Percentiles rank a stretch among this genome's conserved stretches.
These are phyloP conservation scores for Mucor piriformis DNA, from an alignment of 371 early-diverging fungal genomes.

Conservation along the genomic window DNA sequence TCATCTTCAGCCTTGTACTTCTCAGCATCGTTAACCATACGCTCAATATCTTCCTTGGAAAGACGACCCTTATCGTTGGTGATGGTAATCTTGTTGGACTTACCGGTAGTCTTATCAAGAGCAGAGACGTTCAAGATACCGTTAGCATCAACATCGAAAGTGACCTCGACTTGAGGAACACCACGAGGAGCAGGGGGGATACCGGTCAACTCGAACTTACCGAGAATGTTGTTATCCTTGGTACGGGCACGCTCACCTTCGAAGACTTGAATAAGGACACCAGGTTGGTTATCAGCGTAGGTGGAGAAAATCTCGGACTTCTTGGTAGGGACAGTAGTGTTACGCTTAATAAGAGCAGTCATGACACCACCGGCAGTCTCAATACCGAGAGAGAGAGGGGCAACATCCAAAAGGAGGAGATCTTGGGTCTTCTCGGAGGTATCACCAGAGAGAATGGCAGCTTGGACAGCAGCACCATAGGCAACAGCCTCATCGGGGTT, in stretches of 20 bases:
- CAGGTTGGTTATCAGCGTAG: conserved; percentile 72
- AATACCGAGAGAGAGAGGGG: conserved; percentile 92
- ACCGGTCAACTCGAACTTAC: conserved; percentile 87
- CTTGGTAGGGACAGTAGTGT: conserved; percentile 91
- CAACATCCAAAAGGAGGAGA: conserved; percentile 87
- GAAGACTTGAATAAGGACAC: conserved; percentile 89
- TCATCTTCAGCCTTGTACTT: conserved; percentile 89
- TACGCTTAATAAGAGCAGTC: conserved; percentile 80
- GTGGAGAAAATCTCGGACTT: conserved; percentile 70
- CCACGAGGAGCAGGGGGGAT: conserved; percentile 92
- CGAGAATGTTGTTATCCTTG: conserved; percentile 93
- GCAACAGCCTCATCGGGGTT: conserved; percentile 98
- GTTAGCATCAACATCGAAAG: conserved; percentile 94
- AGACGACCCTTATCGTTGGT: conserved; percentile 93
- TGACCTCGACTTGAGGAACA: conserved; percentile 90
- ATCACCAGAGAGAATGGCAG: conserved; percentile 83
- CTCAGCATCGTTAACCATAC: conserved; percentile 89
- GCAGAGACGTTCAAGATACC: conserved; percentile 95
- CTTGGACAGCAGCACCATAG: conserved; percentile 97
- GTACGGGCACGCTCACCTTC: conserved; percentile 93
- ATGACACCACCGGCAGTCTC: conserved; percentile 92
- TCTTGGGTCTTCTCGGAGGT: conserved; percentile 71
- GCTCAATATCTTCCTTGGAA: conserved; percentile 87
- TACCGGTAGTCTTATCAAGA: conserved; percentile 88
- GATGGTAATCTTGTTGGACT: conserved; percentile 85